Conservation (phyloP, 1,284 basidiomycete species). For the Thelephora terrestris region DNA sequence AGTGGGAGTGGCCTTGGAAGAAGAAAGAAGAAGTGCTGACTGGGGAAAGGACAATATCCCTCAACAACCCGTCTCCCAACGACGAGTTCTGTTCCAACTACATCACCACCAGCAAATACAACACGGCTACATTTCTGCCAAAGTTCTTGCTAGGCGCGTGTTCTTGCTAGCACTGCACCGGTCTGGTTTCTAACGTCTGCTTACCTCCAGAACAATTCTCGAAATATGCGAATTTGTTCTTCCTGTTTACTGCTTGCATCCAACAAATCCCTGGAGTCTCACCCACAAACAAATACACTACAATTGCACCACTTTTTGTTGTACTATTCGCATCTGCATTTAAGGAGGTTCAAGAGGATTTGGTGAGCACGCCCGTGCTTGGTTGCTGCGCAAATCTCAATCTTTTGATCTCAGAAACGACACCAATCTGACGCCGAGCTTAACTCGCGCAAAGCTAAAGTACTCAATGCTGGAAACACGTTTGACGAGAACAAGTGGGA, state of each 20-base stretch:
- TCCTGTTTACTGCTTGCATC: slow-evolving; percentile 96
- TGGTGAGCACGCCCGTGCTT: slow-evolving; percentile 37
- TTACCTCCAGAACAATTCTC: slow-evolving; percentile 83
- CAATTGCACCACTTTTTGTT: slow-evolving; percentile 84
- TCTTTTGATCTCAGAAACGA: slow-evolving; percentile 58
- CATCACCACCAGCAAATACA: slow-evolving; percentile 95
- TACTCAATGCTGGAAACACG: slow-evolving; percentile 52
- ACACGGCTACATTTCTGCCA: slow-evolving; percentile 78
- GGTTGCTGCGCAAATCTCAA: background rate
- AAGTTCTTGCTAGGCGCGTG: slow-evolving; percentile 85
- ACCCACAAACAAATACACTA: slow-evolving; percentile 93
- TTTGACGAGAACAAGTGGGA: slow-evolving; percentile 85
- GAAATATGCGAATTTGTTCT: slow-evolving; percentile 98
- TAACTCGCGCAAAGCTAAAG: slow-evolving; percentile 77
- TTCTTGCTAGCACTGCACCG: background rate
- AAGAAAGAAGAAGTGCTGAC: slow-evolving; percentile 50
- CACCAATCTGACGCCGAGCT: slow-evolving; percentile 92
- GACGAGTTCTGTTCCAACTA: slow-evolving; percentile 72
- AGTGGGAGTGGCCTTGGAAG: slow-evolving; percentile 75
- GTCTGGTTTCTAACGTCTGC: background rate
- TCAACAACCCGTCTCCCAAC: slow-evolving; percentile 62
- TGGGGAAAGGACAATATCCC: slow-evolving; percentile 62
- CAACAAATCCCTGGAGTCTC: slow-evolving; percentile 98
- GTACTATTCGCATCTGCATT: slow-evolving; percentile 94
- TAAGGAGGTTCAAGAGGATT: slow-evolving; percentile 94